Base-by-base conservation (phyloP, 2,329 filamentous ascomycete genomes). In the Cladophialophora chaetospira region DNA sequence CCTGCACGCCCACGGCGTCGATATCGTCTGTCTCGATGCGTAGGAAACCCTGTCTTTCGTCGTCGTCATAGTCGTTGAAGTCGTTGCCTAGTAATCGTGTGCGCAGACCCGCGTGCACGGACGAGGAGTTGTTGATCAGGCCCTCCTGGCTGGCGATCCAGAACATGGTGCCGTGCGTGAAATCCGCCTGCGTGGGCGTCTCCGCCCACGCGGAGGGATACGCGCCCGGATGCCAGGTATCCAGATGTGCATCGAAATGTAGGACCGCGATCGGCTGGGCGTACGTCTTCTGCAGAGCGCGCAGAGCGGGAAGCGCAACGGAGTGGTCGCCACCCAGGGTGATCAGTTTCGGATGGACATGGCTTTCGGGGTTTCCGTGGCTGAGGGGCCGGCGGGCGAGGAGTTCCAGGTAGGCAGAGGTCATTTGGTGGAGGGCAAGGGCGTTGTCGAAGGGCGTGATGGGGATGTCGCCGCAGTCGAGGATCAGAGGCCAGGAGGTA, bases 121-220 rank as follows among this genome's bases (percentile, higher is more conserved):
- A 88, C 0, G 83, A 87, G 11, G 79, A 76, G 71, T 93, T 92
- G 58, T 83, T 79, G 56, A 96, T 86, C 23, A 96, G 76, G 0
- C 89, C 89, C 71, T 96, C 91, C 26, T 86, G 85, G 46, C 86
- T 86, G 4, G 91, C 91, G 64, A 93, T 82, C 88, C 90, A 93
- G 79, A 96, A 96, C 86, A 96, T 94, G 64, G 84, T 89, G 3
- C 92, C 91, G 72, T 96, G 91, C 68, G 87, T 96, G 76, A 95
- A 94, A 65, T 87, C 82, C 2, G 84, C 81, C 71, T 90, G 88
- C 58, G 84, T 80, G 9, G 64, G 62, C 5, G 55, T 60, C n/a
- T 46, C 42, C 5, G 77, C 72, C 91, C 91, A 96, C 53, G 86
- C 84, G 13, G 82, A 86, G 0, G 89, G 88, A 72, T 95, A 96